These are phyloP conservation scores for Wallacemonas rigidus DNA, from an alignment of 208 protist species.

Conservation along the genomic window DNA sequence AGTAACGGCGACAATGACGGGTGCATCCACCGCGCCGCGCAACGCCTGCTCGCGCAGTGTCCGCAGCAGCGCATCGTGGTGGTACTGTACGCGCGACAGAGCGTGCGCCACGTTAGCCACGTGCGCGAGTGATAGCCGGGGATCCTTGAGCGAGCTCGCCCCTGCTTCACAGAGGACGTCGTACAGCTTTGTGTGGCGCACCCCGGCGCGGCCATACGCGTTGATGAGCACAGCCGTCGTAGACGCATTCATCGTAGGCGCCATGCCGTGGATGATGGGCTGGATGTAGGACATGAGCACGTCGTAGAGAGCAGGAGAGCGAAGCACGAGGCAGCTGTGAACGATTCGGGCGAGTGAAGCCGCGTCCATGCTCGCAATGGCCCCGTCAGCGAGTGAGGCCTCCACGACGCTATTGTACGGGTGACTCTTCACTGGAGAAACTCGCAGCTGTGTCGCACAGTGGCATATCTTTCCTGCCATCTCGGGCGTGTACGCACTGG, in stretches of 20 bases:
- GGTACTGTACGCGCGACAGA: constrained; percentile 71
- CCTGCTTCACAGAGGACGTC: constrained; percentile 66
- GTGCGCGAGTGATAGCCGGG: constrained; percentile 70
- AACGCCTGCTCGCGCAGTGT: constrained; percentile 79
- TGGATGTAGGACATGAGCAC: constrained; percentile 83
- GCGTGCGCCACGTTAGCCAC: constrained; percentile 87
- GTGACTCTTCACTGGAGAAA: constrained; percentile 65
- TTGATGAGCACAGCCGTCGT: constrained; percentile 86
- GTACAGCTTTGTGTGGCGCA: constrained; percentile 79
- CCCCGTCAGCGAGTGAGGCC: constrained; percentile 34
- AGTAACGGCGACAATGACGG: constrained; percentile 70
- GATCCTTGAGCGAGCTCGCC: constrained; percentile 59
- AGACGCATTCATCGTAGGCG: constrained; percentile 57
- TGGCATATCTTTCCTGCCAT: constrained; percentile 68
- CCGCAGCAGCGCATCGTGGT: constrained; percentile 67
- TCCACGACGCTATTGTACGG: constrained; percentile 59
- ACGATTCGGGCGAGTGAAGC: constrained; percentile 72
- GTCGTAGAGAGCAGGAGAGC: constrained; percentile 69
- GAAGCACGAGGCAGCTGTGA: constrained; percentile 83
- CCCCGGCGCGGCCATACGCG: constrained; percentile 84
- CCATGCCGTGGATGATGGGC: constrained; percentile 39
- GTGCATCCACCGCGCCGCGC: constrained; percentile 39
- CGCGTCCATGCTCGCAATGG: constrained; percentile 57
- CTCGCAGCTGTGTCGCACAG: constrained; percentile 72
- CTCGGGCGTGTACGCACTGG: constrained; percentile 48